Conservation (phyloP, 1,139 yeast genomes). For the Candida tetrigidarum region DNA sequence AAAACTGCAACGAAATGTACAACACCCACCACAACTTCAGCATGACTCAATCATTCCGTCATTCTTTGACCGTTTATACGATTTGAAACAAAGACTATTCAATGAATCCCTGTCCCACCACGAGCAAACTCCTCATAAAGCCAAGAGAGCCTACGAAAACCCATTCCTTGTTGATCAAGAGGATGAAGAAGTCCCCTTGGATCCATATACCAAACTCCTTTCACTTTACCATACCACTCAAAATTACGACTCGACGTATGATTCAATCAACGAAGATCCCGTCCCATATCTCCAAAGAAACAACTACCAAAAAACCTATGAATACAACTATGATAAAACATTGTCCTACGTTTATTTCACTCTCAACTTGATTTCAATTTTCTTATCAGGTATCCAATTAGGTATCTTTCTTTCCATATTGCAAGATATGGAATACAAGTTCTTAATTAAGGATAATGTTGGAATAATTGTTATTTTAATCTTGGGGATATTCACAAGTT, state of each 20-base stretch:
- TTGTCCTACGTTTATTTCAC: conserved; percentile 43
- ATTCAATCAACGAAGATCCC: conserved; percentile 39
- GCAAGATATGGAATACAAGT: conserved; percentile 24
- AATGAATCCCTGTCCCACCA: conserved; percentile 1
- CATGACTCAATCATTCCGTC: conserved; percentile 4
- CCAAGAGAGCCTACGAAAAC: conserved; percentile 13
- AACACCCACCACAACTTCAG: conserved; percentile 1
- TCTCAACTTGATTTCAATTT: conserved; percentile 37
- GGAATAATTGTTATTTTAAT: conserved; percentile 38
- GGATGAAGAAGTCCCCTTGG: conserved; percentile 14
- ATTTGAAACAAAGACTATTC: conserved; percentile 16
- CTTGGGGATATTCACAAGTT: conserved; percentile 37
- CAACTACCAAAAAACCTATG: conserved; percentile 28
- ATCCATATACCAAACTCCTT: conserved; percentile 17
- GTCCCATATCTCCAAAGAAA: conserved; percentile 24
- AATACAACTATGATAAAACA: conserved; percentile 40
- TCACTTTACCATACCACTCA: conserved; percentile 12
- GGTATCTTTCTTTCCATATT: conserved; percentile 47
- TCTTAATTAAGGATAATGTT: conserved; percentile 34
- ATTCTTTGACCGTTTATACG: conserved; percentile 15
- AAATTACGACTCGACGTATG: conserved; percentile 22
- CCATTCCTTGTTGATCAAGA: conserved; percentile 11
- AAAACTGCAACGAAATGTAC: conserved; percentile 5
- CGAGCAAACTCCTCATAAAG: conserved; percentile 8
- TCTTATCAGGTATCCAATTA: conserved; percentile 46